Percentiles rank a stretch among this genome's conserved stretches.
Conservation (phyloP, 1,284 basidiomycete genomes). For the Dichomitus squalens region DNA sequence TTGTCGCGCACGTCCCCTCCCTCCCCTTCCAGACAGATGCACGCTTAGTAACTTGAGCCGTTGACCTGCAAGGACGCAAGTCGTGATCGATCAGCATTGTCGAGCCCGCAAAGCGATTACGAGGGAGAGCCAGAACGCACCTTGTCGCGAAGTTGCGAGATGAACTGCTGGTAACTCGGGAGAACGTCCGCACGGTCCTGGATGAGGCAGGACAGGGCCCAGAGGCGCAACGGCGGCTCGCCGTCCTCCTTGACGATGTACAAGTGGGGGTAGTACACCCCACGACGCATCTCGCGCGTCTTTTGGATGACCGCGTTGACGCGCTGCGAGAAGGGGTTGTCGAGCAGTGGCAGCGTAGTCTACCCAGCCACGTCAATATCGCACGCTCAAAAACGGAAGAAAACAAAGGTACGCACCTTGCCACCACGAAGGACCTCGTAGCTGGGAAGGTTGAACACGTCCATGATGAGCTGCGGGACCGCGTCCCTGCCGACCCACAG, state of each 20-base stretch:
- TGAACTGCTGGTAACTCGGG: constrained; percentile 95
- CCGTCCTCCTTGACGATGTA: constrained; percentile 99
- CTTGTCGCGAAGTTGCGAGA: constrained; percentile 78
- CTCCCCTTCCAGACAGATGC: background rate
- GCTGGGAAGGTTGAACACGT: constrained; percentile 90
- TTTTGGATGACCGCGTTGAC: constrained; percentile 94
- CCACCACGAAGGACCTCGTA: constrained; percentile 91
- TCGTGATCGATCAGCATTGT: background rate
- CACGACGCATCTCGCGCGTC: constrained; percentile 86
- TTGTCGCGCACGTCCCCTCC: background rate
- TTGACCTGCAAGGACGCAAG: constrained; percentile 28
- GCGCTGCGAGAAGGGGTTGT: constrained; percentile 92
- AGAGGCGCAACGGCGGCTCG: constrained; percentile 89
- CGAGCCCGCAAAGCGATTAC: background rate
- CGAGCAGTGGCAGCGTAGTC: constrained; percentile 86
- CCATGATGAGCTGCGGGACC: constrained; percentile 90
- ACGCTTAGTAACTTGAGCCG: constrained; percentile 28
- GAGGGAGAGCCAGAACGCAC: constrained; percentile 37
- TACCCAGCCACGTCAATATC: constrained; percentile 33
- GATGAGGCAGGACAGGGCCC: constrained; percentile 93
- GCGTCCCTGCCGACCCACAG: constrained; percentile 97
- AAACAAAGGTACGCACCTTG: constrained; percentile 60
- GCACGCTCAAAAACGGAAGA: background rate
- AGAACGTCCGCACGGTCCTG: constrained; percentile 96
- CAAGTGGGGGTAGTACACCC: constrained; percentile 92